Percentiles rank a stretch among this genome's conserved stretches.
Evolutionary conservation across 2,329 filamentous ascomycete species (phyloP).

Genomic region (Arthroderma sp.): DNA sequence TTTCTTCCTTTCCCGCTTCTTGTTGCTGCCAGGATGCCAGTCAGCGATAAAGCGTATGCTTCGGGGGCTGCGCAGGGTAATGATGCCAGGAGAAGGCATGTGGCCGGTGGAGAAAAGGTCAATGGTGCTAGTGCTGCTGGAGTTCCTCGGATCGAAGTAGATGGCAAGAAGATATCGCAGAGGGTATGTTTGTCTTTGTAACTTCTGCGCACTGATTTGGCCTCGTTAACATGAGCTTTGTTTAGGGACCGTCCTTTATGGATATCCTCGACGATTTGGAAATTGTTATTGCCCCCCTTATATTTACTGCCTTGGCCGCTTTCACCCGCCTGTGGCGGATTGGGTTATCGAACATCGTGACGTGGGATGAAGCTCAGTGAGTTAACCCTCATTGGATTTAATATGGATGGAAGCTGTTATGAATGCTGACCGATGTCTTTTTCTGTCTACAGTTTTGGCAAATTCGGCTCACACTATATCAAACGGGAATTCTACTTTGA

Average conservation of each 20-base stretch:
- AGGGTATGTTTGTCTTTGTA: conserved; percentile 18
- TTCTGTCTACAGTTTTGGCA: conserved; percentile 37
- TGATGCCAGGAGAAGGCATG: conserved; percentile 32
- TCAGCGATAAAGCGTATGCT: conserved; percentile 20
- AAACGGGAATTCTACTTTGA: conserved; percentile 99
- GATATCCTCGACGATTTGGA: conserved; percentile 44
- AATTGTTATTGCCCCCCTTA: conserved; percentile 48
- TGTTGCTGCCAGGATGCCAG: conserved; percentile 18
- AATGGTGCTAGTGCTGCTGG: conserved; percentile 14
- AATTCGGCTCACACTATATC: conserved; percentile 97
- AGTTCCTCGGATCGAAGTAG: conserved; percentile 11
- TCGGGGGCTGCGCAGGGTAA: conserved; percentile 22
- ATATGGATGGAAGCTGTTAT: not conserved
- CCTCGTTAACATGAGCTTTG: not conserved
- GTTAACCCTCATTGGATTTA: conserved; percentile 1
- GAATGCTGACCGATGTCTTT: conserved; percentile 3
- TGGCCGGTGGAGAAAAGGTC: conserved; percentile 20
- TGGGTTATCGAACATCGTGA: conserved; percentile 56
- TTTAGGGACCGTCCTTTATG: conserved; percentile 15
- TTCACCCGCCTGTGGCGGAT: conserved; percentile 58
- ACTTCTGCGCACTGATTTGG: not conserved
- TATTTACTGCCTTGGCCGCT: conserved; percentile 50
- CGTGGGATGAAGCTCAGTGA: conserved; percentile 65
- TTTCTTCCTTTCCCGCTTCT: not conserved
- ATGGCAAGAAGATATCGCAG: conserved; percentile 23